Evolutionary conservation across 2,329 filamentous ascomycete species (phyloP), one percentile per base, ranked within the genome.

Genomic region (Didymella arachidicola): DNA sequence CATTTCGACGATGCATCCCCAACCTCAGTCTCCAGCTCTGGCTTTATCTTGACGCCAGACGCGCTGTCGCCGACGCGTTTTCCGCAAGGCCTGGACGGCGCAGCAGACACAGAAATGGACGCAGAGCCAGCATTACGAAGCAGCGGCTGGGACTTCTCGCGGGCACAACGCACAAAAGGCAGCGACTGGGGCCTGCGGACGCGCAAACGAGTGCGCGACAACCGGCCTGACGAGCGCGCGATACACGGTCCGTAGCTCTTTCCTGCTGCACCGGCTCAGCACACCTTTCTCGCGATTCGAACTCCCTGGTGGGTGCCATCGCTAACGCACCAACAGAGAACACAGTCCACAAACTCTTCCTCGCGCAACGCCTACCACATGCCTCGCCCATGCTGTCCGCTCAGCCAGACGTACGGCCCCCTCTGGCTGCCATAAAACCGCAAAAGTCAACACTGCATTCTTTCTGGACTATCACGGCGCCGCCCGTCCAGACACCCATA

Each of bases 161-260:
- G 65, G 22, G 64, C 65, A 7, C 64, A 64, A n/a, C 65, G 72
- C 25, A 61, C 70, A 32, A 72, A 74, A 49, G 52, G 53, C 36
- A 70, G 70, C 18, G 67, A 86, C 64, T 79, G 86, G 43, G 80
- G 83, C 64, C 82, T 81, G 60, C 82, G 86, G 18, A 88, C 86
- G 55, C 79, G 82, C 59, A 88, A 88, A 73, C 77, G 86, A 32
- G 81, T 84, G 63, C 79, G 85, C 58, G 82, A 87, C 70, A 82
- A 84, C 66, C 79, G 86, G 43, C 86, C 86, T 0, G 81, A 85
- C 53, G 84, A 86, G 53, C 76, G 81, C 53, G 72, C 78, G 16
- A 80, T 88, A 55, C 83, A 86, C 69, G 81, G 85, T 87, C 75
- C 27, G 63, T 26, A 22, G 12, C 2, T 8, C 42, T 16, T n/a